Conservation (phyloP, 2,329 filamentous ascomycete species). For the Ophiostoma himal-ulmi region DNA sequence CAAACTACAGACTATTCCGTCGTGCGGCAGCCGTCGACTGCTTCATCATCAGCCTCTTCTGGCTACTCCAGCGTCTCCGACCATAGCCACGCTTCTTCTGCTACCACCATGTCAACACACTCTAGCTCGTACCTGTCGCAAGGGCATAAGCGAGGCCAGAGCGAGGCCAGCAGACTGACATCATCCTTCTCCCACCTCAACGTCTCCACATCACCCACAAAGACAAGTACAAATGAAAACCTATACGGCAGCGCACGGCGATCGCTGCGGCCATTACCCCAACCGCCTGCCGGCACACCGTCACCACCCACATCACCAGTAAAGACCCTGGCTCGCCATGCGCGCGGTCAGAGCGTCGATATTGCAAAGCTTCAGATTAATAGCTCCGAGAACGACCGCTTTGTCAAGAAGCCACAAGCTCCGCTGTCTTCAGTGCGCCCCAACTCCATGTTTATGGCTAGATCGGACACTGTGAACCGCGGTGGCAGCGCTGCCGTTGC, state of each 20-base stretch:
- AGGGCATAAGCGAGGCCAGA: constrained; percentile 68
- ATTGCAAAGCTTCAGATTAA: constrained; percentile 35
- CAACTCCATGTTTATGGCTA: constrained; percentile 56
- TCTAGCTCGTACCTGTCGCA: constrained; percentile 53
- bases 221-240: constrained; percentile 45
- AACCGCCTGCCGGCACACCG: constrained; percentile 47
- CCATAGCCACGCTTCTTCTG: constrained; percentile 37
- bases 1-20: constrained; percentile 47
- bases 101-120: constrained; percentile 67
- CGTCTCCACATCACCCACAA: constrained; percentile 36
- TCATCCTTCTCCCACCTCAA: constrained; percentile 37
- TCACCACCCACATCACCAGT: constrained; percentile 33
- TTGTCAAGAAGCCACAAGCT: constrained; percentile 36
- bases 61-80: constrained; percentile 58
- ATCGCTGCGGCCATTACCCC: constrained; percentile 68
- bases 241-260: constrained; percentile 68
- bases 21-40: constrained; percentile 61
- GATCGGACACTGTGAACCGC: constrained; percentile 48
- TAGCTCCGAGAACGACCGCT: constrained; percentile 19
- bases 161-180: constrained; percentile 57
- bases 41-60: constrained; percentile 65
- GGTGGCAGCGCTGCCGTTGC: constrained; percentile 33
- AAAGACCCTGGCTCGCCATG: constrained; percentile 28
- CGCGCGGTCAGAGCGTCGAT: constrained; percentile 60
- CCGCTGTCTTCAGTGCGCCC: constrained; percentile 44